Evolutionary conservation across 2,329 filamentous ascomycete genomes (phyloP).

Genomic region (Graphilbum sp.): DNA sequence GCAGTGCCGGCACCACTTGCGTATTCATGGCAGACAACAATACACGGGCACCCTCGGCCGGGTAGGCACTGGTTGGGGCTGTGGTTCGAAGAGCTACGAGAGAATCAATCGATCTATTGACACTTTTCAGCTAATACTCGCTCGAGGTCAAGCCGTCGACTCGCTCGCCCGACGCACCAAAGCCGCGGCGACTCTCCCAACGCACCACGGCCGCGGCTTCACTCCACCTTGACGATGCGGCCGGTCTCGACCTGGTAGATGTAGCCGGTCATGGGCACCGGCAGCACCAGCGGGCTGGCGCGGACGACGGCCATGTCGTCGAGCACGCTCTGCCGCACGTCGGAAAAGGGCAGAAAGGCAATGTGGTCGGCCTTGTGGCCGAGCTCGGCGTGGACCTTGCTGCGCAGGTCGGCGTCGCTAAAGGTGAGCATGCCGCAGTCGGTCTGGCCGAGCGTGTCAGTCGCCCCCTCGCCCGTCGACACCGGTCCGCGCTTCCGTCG

Average conservation of each 20-base stretch:
- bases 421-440: conserved; percentile 62
- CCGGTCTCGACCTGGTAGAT: conserved; percentile 20
- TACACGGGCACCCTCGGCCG: too few relatives aligned
- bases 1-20: too few relatives aligned
- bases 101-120: too few relatives aligned
- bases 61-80: too few relatives aligned
- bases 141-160: too few relatives aligned
- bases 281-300: conserved; percentile 42
- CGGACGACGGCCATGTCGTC: conserved; percentile 51
- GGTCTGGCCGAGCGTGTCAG: conserved; percentile 19
- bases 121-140: too few relatives aligned
- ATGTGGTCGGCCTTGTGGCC: conserved; percentile 26
- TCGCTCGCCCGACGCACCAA: too few relatives aligned
- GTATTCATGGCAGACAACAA: too few relatives aligned
- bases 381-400: conserved; percentile 40
- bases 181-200: too few relatives aligned
- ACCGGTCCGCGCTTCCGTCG: not conserved
- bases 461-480: not conserved
- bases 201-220: too few relatives aligned
- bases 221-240: conserved; percentile 1
- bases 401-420: conserved; percentile 34
- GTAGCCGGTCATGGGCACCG: conserved; percentile 52
- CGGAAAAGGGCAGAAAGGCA: conserved; percentile 51
- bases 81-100: too few relatives aligned
- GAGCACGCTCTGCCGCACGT: conserved; percentile 46